phyloP scores from a whole-genome alignment of 208 protist genomes.

The Acanthamoeba lenticulata region DNA sequence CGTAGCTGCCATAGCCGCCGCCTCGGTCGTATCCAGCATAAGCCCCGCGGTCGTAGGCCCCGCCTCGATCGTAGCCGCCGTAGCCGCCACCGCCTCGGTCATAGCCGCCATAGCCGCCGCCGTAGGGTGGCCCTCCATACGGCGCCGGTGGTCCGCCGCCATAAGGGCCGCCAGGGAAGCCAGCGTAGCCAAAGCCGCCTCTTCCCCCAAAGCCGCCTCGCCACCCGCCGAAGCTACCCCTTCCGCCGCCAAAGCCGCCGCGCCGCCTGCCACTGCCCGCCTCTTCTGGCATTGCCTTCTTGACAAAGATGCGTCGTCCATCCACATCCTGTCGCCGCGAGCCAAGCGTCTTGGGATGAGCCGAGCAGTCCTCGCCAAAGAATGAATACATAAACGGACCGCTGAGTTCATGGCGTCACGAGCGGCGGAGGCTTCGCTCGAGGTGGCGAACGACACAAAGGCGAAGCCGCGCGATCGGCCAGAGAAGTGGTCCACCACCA shows the following conservation, averaged over 20 bases:
- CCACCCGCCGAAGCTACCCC: neutral
- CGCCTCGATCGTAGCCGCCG: neutral
- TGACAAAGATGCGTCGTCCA: slow-evolving; percentile 18
- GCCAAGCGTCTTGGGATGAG: neutral
- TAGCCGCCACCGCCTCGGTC: neutral
- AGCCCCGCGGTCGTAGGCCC: neutral
- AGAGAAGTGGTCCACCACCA: neutral
- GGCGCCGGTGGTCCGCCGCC: too few relatives aligned
- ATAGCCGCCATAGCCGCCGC: neutral
- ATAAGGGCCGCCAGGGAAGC: neutral
- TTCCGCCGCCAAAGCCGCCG: neutral
- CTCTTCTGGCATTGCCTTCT: slow-evolving; percentile 1
- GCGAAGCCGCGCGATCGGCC: neutral
- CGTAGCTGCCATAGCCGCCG: neutral
- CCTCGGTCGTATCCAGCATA: neutral
- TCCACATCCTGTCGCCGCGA: neutral
- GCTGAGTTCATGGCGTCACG: slow-evolving; percentile 21
- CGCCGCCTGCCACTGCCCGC: neutral
- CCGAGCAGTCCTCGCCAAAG: neutral
- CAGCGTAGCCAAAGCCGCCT: neutral
- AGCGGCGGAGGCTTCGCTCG: neutral
- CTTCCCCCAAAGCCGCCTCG: neutral
- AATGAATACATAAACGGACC: neutral
- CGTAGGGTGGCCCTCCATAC: too few relatives aligned
- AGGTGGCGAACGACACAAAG: neutral